Evolutionary conservation across 495 filamentous ascomycete species (phyloP).

Genomic region (Tricharina praecox): DNA sequence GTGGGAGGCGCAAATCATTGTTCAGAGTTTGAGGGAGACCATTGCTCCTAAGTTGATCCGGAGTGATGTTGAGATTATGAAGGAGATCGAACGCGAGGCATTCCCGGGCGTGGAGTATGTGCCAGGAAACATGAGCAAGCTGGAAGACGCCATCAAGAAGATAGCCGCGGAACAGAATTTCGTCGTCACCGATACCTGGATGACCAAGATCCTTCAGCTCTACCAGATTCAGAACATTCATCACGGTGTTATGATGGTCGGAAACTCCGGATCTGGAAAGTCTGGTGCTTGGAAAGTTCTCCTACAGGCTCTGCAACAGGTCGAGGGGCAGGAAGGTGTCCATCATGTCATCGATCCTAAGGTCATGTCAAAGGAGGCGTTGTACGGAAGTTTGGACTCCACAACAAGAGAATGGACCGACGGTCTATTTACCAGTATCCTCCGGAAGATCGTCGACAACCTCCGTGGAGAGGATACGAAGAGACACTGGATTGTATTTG

Average conservation of each 20-base stretch:
- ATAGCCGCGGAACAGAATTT: conserved; percentile 68
- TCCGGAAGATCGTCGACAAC: conserved; percentile 97
- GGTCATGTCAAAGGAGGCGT: conserved; percentile 96
- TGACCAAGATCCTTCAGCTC: conserved; percentile 86
- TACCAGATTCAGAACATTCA: conserved; percentile 96
- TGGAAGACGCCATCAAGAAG: conserved; percentile 64
- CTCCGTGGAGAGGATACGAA: conserved; percentile 91
- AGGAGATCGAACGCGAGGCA: conserved; percentile 60
- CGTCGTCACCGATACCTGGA: conserved; percentile 83
- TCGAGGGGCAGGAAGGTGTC: conserved; percentile 82
- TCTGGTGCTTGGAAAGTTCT: conserved; percentile 87
- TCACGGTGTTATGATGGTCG: conserved; percentile 99
- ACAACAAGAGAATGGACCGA: conserved; percentile 98
- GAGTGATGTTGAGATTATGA: conserved; percentile 76
- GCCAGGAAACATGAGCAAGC: conserved; percentile 61
- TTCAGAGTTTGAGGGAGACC: conserved; percentile 94
- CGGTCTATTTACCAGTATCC: conserved; percentile 90
- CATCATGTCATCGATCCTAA: conserved; percentile 97
- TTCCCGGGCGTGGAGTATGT: conserved; percentile 91
- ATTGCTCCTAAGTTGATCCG: conserved; percentile 94
- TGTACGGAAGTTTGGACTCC: conserved; percentile 88
- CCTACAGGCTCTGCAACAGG: conserved; percentile 77
- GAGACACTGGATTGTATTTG: conserved; percentile 97
- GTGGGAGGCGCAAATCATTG: conserved; percentile 86
- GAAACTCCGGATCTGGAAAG: conserved; percentile 86